Evolutionary conservation across 495 filamentous ascomycete species (phyloP).

Genomic region (Astrothelium macrocarpum): DNA sequence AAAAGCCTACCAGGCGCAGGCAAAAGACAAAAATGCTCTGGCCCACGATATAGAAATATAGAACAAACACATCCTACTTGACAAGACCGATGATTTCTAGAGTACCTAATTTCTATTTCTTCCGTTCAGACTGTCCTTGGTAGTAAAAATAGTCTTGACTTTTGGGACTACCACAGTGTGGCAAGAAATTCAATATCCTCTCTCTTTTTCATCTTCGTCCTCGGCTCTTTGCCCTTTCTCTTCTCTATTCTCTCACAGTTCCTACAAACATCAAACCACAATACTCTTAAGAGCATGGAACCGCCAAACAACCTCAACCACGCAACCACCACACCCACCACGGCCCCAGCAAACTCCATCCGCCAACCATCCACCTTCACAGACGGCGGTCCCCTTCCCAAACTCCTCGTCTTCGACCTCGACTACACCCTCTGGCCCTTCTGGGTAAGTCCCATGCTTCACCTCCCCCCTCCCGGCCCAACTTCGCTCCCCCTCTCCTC

Average conservation of each 20-base stretch:
- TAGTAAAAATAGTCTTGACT: too few relatives aligned
- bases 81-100: too few relatives aligned
- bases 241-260: neutral
- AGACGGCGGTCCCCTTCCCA: constrained; percentile 74
- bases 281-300: too few relatives aligned
- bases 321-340: constrained; percentile 11
- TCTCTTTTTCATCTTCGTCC: neutral
- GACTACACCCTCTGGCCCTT: constrained; percentile 98
- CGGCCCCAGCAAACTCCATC: constrained; percentile 13
- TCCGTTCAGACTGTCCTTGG: too few relatives aligned
- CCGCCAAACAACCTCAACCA: neutral
- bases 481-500: neutral
- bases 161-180: too few relatives aligned
- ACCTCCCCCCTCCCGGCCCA: neutral
- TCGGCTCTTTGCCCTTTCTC: neutral
- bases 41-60: too few relatives aligned
- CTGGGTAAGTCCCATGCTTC: constrained; percentile 41
- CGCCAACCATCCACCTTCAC: constrained; percentile 46
- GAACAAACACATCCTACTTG: too few relatives aligned
- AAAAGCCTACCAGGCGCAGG: too few relatives aligned
- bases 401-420: constrained; percentile 81
- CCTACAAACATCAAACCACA: too few relatives aligned
- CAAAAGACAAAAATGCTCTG: too few relatives aligned
- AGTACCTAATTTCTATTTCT: too few relatives aligned
- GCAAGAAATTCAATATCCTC: neutral